A percentile compares a stretch with the other conserved stretches of the same genome.
Evolutionary conservation across 2,329 filamentous ascomycete genomes (phyloP).

Genomic region (Fusarium sp.): DNA sequence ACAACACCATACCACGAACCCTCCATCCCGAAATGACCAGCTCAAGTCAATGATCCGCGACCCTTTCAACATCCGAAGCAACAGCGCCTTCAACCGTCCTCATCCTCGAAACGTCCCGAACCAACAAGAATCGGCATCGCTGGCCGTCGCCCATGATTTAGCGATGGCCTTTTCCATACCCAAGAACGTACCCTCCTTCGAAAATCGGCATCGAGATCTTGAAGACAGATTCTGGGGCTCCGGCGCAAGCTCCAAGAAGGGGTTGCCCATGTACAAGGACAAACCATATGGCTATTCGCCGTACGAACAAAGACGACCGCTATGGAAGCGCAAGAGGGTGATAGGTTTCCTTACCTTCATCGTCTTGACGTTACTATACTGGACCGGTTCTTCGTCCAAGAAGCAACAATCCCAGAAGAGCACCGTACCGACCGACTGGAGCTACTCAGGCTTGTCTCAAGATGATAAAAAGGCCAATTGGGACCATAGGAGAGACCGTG

Average conservation of each 20-base stretch:
- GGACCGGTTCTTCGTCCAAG: constrained; percentile 68
- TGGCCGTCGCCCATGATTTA: constrained; percentile 61
- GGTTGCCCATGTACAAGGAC: constrained; percentile 97
- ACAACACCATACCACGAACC: neutral
- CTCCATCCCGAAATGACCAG: constrained; percentile 44
- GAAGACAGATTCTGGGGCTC: constrained; percentile 76
- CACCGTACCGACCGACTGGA: constrained; percentile 60
- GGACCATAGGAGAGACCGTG: constrained; percentile 80
- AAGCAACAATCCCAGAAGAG: constrained; percentile 51
- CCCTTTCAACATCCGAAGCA: constrained; percentile 57
- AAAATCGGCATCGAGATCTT: constrained; percentile 70
- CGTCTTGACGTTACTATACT: constrained; percentile 74
- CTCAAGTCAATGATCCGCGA: constrained; percentile 55
- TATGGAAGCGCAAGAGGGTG: constrained; percentile 74
- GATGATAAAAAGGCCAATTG: constrained; percentile 71
- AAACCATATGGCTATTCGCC: constrained; percentile 85
- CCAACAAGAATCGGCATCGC: constrained; percentile 61
- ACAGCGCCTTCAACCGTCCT: constrained; percentile 61
- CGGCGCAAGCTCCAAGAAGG: constrained; percentile 52
- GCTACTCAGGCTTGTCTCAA: constrained; percentile 67
- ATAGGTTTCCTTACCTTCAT: constrained; percentile 64
- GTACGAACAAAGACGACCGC: constrained; percentile 66
- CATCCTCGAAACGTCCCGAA: constrained; percentile 59
- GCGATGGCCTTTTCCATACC: constrained; percentile 76
- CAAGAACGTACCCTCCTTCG: constrained; percentile 77